phyloP scores from a whole-genome alignment of 306 rosid genomes.

The Vicia faba region DNA sequence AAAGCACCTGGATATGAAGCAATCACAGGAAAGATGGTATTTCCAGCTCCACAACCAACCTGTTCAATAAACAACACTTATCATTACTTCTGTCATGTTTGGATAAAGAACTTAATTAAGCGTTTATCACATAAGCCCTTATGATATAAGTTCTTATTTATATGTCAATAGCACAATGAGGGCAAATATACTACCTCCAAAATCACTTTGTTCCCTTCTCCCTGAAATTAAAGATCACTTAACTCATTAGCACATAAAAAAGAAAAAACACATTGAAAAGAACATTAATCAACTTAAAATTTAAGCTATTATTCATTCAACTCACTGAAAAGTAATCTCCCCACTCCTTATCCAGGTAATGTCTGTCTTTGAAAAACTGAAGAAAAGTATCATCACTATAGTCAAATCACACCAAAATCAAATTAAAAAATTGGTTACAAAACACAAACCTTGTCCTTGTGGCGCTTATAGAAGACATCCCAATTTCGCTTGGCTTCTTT shows the following conservation, averaged over 20 bases:
- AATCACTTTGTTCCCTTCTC: slow-evolving; percentile 62
- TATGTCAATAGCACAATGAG: too few species aligned
- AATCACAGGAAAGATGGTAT: slow-evolving; percentile 85
- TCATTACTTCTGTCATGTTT: not conserved
- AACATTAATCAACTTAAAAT: slow-evolving; percentile 3
- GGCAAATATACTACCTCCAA: slow-evolving; percentile 78
- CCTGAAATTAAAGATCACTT: slow-evolving; percentile 49
- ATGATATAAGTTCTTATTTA: not conserved
- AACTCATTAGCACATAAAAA: not conserved
- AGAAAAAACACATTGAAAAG: slow-evolving; percentile 3
- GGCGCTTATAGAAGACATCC: slow-evolving; percentile 91
- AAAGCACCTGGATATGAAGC: slow-evolving; percentile 68
- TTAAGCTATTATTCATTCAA: slow-evolving; percentile 26
- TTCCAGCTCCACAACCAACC: slow-evolving; percentile 97
- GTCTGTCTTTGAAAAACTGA: slow-evolving; percentile 91
- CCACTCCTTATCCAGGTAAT: slow-evolving; percentile 97
- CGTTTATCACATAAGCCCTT: not conserved
- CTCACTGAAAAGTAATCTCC: slow-evolving; percentile 85
- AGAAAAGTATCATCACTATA: slow-evolving; percentile 21
- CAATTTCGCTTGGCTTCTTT: slow-evolving; percentile 88
- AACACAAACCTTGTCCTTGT: slow-evolving; percentile 73
- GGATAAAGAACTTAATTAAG: not conserved
- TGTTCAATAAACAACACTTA: slow-evolving; percentile 40
- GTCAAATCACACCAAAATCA: slow-evolving; percentile 15
- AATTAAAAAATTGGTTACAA: slow-evolving; percentile 2